Percentiles rank a stretch among this genome's conserved stretches.
phyloP scores from a whole-genome alignment of 192 early-diverging fungal species.

The Coemansia erecta region DNA sequence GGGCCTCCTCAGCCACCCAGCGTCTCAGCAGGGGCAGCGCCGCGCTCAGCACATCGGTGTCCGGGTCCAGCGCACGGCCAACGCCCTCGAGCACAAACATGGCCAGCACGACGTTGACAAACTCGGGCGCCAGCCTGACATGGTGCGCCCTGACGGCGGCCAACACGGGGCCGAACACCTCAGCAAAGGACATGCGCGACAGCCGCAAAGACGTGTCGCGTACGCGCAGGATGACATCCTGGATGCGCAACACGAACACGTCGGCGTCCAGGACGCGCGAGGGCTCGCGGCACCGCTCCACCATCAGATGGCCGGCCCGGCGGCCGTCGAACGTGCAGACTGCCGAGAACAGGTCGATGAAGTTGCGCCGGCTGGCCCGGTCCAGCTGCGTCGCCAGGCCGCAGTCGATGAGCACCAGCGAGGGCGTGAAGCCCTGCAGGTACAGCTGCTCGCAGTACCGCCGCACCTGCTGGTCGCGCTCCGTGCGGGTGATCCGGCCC shows the following conservation, averaged over 20 bases:
- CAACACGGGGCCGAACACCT: constrained; percentile 80
- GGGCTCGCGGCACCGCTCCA: constrained; percentile 76
- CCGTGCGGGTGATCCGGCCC: constrained; percentile 14
- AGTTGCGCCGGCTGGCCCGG: constrained; percentile 72
- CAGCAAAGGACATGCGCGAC: constrained; percentile 75
- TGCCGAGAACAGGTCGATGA: constrained; percentile 87
- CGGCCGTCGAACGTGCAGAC: constrained; percentile 85
- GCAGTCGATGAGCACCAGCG: constrained; percentile 85
- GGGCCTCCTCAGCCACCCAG: constrained; percentile 44
- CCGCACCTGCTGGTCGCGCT: constrained; percentile 19
- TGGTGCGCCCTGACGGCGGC: constrained; percentile 86
- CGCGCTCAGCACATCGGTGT: constrained; percentile 84
- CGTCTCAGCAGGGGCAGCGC: constrained; percentile 71
- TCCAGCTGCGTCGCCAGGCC: constrained; percentile 85
- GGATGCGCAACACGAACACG: constrained; percentile 86
- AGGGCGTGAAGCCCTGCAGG: constrained; percentile 69
- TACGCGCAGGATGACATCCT: constrained; percentile 68
- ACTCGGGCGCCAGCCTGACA: constrained; percentile 92
- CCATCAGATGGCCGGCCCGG: constrained; percentile 80
- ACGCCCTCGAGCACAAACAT: constrained; percentile 95
- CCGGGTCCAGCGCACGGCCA: constrained; percentile 84
- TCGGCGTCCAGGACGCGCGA: constrained; percentile 70
- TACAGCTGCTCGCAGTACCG: constrained; percentile 52
- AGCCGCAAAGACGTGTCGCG: constrained; percentile 72
- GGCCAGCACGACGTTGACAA: constrained; percentile 88